These are phyloP conservation scores for Beauveria rudraprayagi DNA, from an alignment of 2,329 filamentous ascomycete species.

Conservation along the genomic window DNA sequence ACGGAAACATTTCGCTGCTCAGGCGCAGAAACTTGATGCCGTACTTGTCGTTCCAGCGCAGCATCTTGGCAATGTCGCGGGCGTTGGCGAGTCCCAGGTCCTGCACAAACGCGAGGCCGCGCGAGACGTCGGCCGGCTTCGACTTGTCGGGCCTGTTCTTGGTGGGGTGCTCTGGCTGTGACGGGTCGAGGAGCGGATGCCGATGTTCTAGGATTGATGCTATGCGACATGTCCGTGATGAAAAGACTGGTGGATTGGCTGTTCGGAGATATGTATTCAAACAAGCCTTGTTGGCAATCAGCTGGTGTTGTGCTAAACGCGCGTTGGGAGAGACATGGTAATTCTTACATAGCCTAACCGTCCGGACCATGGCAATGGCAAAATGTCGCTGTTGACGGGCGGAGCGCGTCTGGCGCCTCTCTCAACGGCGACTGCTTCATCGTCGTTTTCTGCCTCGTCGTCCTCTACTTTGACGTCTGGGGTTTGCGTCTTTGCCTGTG, in stretches of 20 bases:
- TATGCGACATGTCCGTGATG: slow-evolving; percentile 84
- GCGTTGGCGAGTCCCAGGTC: slow-evolving; percentile 73
- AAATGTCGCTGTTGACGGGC: slow-evolving; percentile 63
- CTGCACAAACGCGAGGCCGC: slow-evolving; percentile 68
- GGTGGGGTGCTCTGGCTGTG: slow-evolving; percentile 67
- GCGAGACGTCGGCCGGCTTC: slow-evolving; percentile 55
- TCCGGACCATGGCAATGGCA: slow-evolving; percentile 87
- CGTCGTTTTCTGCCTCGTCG: neutral
- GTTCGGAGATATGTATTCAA: slow-evolving; percentile 84
- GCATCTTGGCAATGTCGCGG: slow-evolving; percentile 73
- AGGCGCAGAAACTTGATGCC: slow-evolving; percentile 88
- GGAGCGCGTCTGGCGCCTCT: slow-evolving; percentile 42
- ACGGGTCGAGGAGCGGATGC: slow-evolving; percentile 68
- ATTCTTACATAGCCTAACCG: slow-evolving; percentile 72
- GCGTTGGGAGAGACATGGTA: neutral
- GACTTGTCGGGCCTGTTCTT: slow-evolving; percentile 80
- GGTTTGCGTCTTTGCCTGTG: neutral
- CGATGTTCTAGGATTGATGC: slow-evolving; percentile 84
- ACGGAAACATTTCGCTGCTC: slow-evolving; percentile 95
- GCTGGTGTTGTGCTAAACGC: slow-evolving; percentile 9
- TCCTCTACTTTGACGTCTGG: neutral
- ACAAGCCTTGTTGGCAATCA: slow-evolving; percentile 52
- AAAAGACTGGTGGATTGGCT: slow-evolving; percentile 78
- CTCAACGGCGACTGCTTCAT: slow-evolving; percentile 15
- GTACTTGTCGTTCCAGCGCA: slow-evolving; percentile 87